A percentile compares a stretch with the other conserved stretches of the same genome.
Conservation (phyloP, 2,329 filamentous ascomycete species). For the Pezicula radicicola region DNA sequence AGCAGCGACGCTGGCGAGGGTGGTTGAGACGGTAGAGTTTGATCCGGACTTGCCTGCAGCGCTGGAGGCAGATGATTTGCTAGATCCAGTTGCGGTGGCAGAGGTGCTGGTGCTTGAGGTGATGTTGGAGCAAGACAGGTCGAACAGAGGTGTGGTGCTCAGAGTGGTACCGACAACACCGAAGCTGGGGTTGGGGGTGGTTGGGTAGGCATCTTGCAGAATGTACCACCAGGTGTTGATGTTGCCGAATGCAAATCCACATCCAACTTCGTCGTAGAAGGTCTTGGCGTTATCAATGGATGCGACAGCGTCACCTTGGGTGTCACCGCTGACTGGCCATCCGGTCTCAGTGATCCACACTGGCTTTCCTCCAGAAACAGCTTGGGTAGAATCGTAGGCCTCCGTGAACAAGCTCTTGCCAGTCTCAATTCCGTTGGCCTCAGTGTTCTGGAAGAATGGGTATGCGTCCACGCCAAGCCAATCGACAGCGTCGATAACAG, state of each 20-base stretch:
- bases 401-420: slow-evolving; percentile 66
- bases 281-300: slow-evolving; percentile 65
- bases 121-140: slow-evolving; percentile 51
- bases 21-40: slow-evolving; percentile 5
- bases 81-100: slow-evolving; percentile 1
- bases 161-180: slow-evolving; percentile 60
- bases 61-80: slow-evolving; percentile 2
- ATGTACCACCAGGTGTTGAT: slow-evolving; percentile 76
- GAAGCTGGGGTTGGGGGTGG: slow-evolving; percentile 64
- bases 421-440: slow-evolving; percentile 62
- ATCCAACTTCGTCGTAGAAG: slow-evolving; percentile 81
- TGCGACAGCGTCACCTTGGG: slow-evolving; percentile 59
- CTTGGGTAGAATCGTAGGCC: slow-evolving; percentile 58
- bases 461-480: slow-evolving; percentile 85
- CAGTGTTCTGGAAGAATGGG: slow-evolving; percentile 74
- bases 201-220: slow-evolving; percentile 62
- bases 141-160: slow-evolving; percentile 54
- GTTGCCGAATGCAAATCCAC: slow-evolving; percentile 59
- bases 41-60: slow-evolving; percentile 7
- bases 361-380: slow-evolving; percentile 60
- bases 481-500: slow-evolving; percentile 67
- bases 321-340: slow-evolving; percentile 73
- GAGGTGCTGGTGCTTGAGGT: slow-evolving; percentile 12
- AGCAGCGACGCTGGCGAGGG: slow-evolving; percentile 1
- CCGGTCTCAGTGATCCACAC: slow-evolving; percentile 90